Evolutionary conservation across 306 rosid genomes (phyloP).

Genomic region (peach (Prunus persica)): Prunus_persica_NCBIv2 NC_034009.1:5048001-5048500

Average conservation of each 20-base stretch:
- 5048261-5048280: constrained; percentile 29
- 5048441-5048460: background rate
- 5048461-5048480: background rate
- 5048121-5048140: constrained; percentile 47
- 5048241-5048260: constrained; percentile 35
- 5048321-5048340: background rate
- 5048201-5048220: background rate
- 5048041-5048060: background rate
- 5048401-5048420: background rate
- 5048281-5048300: constrained; percentile 16
- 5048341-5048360: background rate
- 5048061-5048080: constrained; percentile 33
- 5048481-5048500: background rate
- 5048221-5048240: constrained; percentile 8
- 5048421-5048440: background rate
- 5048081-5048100: constrained; percentile 44
- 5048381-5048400: background rate
- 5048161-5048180: background rate
- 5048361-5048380: background rate
- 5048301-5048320: background rate
- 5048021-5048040: constrained; percentile 8
- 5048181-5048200: background rate
- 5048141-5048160: too few species aligned
- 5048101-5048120: constrained; percentile 31
- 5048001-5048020: constrained; percentile 1